Base-by-base conservation (phyloP, 805 yeast genomes). In the Starmerella stellata region DNA sequence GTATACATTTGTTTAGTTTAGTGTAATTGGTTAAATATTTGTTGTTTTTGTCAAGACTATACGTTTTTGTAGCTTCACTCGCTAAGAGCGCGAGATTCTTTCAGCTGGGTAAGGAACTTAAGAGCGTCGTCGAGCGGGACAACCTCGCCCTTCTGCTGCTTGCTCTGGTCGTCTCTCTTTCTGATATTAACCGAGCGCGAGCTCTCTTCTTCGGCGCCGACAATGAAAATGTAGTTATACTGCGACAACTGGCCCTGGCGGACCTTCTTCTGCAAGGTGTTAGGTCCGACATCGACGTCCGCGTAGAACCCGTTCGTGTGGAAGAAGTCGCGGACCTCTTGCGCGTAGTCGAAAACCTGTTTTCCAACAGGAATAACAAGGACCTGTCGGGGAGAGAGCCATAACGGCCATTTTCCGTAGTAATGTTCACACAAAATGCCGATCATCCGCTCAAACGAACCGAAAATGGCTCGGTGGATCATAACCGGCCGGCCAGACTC, bases 331-430 rank as follows among this genome's bases (percentile, higher is more conserved):
- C 75, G 74, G 48, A 90, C 78, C 51, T 72, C 65, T 60, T 77
- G 75, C 32, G 96, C 99, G 56, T 90, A 90, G 48, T 76, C 93
- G 55, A 68, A 74, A 68, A 77, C 87, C 61, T 80, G 82, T 47
- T 79, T 92, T 56, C 95, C 95, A 52, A 90, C 95, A 51, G 98
- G 98, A 23, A 90, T 90, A 53, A 90, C 92, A 52, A 87, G 68
- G 42, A 87, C 72, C 66, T 90, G 99, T 67, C 98, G 78, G 55
- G 99, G 99, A n/a, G 96, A 85, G 58, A 90, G 70, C 98, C 98
- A 90, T 71, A 90, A 81, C 56, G 99, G 99, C 99, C 99, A 90
- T 61, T 83, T 90, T 55, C 99, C 99, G 57, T 85, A 94, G 64
- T 69, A 90, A 66, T 90, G 98, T 64, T 90, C 99, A 43, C 93